A percentile compares a stretch with the other conserved stretches of the same genome.
Evolutionary conservation across 495 filamentous ascomycete species (phyloP).

Genomic region (Daldinia childiae): DNA sequence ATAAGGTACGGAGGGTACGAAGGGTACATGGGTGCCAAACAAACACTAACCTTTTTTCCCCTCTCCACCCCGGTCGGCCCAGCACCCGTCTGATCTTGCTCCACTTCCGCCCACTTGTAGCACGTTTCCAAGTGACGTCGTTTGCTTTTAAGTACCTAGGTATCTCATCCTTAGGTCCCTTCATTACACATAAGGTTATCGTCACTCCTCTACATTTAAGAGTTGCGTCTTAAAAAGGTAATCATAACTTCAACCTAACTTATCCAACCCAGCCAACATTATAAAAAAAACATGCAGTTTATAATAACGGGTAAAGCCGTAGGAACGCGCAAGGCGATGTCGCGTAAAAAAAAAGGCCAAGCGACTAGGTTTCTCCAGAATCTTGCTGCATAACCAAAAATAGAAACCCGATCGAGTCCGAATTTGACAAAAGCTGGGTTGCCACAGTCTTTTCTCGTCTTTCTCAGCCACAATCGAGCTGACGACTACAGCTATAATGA

Average conservation of each 20-base stretch:
- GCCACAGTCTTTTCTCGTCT: slow-evolving; percentile 33
- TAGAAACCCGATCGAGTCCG: slow-evolving; percentile 28
- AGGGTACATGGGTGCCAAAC: slow-evolving; percentile 27
- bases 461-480: slow-evolving; percentile 37
- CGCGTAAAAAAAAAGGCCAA: slow-evolving; percentile 23
- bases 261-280: background rate
- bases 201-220: background rate
- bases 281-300: background rate
- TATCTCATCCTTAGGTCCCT: background rate
- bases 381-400: slow-evolving; percentile 26
- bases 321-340: slow-evolving; percentile 26
- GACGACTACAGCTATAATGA: slow-evolving; percentile 27
- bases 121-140: slow-evolving; percentile 35
- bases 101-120: slow-evolving; percentile 10
- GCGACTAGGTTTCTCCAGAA: slow-evolving; percentile 21
- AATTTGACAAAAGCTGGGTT: slow-evolving; percentile 22
- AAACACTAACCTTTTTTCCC: slow-evolving; percentile 32
- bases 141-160: slow-evolving; percentile 11
- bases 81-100: slow-evolving; percentile 24
- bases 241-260: slow-evolving; percentile 1
- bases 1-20: background rate
- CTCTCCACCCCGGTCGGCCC: slow-evolving; percentile 23
- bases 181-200: background rate
- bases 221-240: background rate
- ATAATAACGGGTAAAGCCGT: background rate